Percentiles rank a stretch among this genome's conserved stretches.
Conservation (phyloP, 2,329 filamentous ascomycete genomes). For the Pseudogymnoascus verrucosus region DNA sequence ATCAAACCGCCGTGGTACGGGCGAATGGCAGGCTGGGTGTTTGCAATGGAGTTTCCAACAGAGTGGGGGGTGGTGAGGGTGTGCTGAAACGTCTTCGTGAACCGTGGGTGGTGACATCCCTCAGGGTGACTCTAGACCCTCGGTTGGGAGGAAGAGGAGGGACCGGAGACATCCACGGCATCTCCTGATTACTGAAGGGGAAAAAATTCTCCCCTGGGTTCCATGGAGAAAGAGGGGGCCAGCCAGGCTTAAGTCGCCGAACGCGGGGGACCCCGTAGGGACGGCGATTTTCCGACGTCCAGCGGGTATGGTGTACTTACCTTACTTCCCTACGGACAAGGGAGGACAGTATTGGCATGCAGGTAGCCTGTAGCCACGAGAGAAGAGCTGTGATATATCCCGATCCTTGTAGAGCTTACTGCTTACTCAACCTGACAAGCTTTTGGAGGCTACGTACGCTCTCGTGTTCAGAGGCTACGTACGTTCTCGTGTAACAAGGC, state of each 20-base stretch:
- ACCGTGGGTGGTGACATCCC: neutral
- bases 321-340: neutral
- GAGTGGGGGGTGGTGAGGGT: neutral
- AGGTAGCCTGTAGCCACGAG: neutral
- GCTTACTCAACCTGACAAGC: neutral
- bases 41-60: neutral
- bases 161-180: no score
- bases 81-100: neutral
- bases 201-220: no score
- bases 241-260: neutral
- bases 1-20: neutral
- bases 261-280: neutral
- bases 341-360: neutral
- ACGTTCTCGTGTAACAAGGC: neutral
- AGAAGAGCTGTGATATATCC: neutral
- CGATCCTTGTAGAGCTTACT: neutral
- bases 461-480: neutral
- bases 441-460: neutral
- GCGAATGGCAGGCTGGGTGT: neutral
- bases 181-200: no score
- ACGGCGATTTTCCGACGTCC: neutral
- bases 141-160: no score
- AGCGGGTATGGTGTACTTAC: neutral
- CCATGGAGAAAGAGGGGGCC: no score
- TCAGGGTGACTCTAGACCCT: no score